These are phyloP conservation scores for Colletotrichum eleusines DNA, from an alignment of 2,329 filamentous ascomycete genomes.

Conservation along the genomic window DNA sequence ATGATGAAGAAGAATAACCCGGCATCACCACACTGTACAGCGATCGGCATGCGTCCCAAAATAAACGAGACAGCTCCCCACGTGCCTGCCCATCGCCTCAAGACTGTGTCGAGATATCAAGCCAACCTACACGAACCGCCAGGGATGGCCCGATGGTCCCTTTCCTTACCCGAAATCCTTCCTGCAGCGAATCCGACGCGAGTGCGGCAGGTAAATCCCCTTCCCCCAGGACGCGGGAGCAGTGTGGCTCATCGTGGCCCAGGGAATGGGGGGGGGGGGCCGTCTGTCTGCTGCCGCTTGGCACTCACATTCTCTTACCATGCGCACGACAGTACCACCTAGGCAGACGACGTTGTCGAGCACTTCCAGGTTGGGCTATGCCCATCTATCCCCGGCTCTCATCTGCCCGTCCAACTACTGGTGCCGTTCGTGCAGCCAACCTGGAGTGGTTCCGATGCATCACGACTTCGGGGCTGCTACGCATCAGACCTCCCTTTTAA, in stretches of 20 bases:
- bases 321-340: too few relatives aligned
- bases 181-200: neutral
- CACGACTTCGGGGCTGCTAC: neutral
- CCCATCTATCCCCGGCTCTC: too few relatives aligned
- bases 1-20: neutral
- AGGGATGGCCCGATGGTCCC: neutral
- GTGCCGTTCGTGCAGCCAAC: neutral
- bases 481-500: neutral
- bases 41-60: too few relatives aligned
- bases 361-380: too few relatives aligned
- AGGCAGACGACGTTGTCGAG: too few relatives aligned
- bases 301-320: too few relatives aligned
- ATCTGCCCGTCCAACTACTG: too few relatives aligned
- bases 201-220: too few relatives aligned
- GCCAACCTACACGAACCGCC: neutral
- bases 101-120: too few relatives aligned
- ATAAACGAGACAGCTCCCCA: neutral
- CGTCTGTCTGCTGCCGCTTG: too few relatives aligned
- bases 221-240: neutral
- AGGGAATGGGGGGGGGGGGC: too few relatives aligned
- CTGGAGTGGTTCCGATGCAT: neutral
- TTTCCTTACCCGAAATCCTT: neutral
- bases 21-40: neutral
- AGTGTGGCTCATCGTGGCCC: neutral
- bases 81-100: too few relatives aligned